A percentile compares a stretch with the other conserved stretches of the same genome.
Conservation (phyloP, 345 rosid genomes). For the Carallia brachiata region DNA sequence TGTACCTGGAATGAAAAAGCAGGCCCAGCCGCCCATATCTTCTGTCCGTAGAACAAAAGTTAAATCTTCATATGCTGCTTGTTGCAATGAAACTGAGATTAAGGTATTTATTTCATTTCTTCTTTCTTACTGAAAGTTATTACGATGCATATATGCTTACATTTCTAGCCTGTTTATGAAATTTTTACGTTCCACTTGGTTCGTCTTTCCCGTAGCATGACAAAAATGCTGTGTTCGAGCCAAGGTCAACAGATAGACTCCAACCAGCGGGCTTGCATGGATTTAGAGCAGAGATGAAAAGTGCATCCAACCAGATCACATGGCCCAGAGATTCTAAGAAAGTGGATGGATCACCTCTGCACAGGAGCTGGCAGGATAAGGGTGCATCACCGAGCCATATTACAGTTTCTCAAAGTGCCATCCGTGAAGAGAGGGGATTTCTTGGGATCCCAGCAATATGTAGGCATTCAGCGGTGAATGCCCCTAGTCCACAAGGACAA, state of each 20-base stretch:
- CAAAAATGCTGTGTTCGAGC: constrained; percentile 16
- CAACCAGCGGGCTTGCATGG: constrained; percentile 20
- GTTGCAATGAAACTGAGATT: constrained; percentile 28
- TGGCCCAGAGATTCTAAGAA: constrained; percentile 11
- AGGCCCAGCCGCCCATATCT: constrained; percentile 35
- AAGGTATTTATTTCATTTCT: constrained; percentile 37
- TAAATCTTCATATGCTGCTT: constrained; percentile 35
- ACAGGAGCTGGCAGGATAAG: constrained; percentile 33
- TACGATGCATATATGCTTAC: not conserved
- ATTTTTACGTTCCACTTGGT: not conserved
- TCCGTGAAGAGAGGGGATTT: constrained; percentile 16
- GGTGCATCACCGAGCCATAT: constrained; percentile 10
- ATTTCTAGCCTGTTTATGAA: not conserved
- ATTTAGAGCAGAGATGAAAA: constrained; percentile 29
- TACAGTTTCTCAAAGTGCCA: constrained; percentile 9
- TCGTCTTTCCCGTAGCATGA: constrained; percentile 26
- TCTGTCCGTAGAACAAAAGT: constrained; percentile 44
- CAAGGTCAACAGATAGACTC: constrained; percentile 7
- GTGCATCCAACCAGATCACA: constrained; percentile 15
- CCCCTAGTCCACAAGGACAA: constrained; percentile 20
- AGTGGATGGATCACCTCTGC: constrained; percentile 33
- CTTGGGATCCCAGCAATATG: constrained; percentile 25
- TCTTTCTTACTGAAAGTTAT: not conserved
- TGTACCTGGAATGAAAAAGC: constrained; percentile 53
- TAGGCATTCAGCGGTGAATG: constrained; percentile 16